Percentiles rank a stretch among this genome's conserved stretches.
phyloP scores from a whole-genome alignment of 768 basidiomycete species.

The Calocybe gangraenosa region DNA sequence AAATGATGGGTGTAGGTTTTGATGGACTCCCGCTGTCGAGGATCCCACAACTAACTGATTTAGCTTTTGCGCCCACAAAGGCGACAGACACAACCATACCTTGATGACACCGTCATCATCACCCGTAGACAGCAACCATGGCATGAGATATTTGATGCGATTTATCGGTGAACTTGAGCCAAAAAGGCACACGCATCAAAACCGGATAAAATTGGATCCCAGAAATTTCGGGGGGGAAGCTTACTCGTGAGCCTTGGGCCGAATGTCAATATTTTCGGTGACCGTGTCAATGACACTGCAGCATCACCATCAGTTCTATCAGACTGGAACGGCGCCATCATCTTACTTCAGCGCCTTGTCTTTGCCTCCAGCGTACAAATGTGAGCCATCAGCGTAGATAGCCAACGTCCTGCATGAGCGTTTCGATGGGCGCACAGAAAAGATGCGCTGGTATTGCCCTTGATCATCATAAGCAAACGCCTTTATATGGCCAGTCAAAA shows the following conservation, averaged over 20 bases:
- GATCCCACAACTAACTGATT: slow-evolving; percentile 81
- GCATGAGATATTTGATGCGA: slow-evolving; percentile 68
- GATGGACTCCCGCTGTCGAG: slow-evolving; percentile 59
- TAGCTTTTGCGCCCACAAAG: background rate
- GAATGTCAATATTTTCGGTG: slow-evolving; percentile 50
- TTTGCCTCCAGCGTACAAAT: slow-evolving; percentile 79
- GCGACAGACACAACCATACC: slow-evolving; percentile 35
- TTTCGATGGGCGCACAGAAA: slow-evolving; percentile 72
- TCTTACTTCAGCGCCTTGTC: slow-evolving; percentile 75
- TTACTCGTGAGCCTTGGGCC: slow-evolving; percentile 63
- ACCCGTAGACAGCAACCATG: slow-evolving; percentile 76
- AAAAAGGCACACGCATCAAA: slow-evolving; percentile 28
- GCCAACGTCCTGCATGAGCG: slow-evolving; percentile 77
- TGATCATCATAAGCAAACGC: slow-evolving; percentile 78
- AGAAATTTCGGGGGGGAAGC: slow-evolving; percentile 21
- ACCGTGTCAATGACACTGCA: slow-evolving; percentile 63
- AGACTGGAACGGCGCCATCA: background rate
- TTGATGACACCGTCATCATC: slow-evolving; percentile 96
- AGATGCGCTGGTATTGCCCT: slow-evolving; percentile 50
- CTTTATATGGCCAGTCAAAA: slow-evolving; percentile 80
- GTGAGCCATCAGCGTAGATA: slow-evolving; percentile 61
- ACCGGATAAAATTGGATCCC: slow-evolving; percentile 7
- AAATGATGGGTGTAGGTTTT: slow-evolving; percentile 82
- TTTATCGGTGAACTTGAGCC: slow-evolving; percentile 74
- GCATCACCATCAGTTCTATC: slow-evolving; percentile 14